phyloP scores from a whole-genome alignment of 257 asterid genomes.

The Gentiana macrophylla region DNA sequence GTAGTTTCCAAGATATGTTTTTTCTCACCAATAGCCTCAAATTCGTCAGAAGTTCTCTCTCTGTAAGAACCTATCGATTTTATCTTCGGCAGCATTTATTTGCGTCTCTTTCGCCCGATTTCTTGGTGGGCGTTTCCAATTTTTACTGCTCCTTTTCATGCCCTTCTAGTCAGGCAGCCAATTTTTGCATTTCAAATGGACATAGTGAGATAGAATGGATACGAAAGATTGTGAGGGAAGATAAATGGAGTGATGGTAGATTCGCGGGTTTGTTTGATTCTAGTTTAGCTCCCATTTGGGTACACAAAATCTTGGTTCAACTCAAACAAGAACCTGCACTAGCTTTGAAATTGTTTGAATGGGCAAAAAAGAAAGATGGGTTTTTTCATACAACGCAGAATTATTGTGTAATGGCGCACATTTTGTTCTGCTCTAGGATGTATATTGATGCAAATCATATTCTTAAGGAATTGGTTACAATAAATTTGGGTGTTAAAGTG shows the following conservation, averaged over 20 bases:
- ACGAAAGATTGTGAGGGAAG: conserved; percentile 37
- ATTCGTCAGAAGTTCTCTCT: conserved; percentile 30
- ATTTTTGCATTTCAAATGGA: conserved; percentile 17
- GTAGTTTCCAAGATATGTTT: conserved; percentile 44
- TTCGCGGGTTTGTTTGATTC: conserved; percentile 31
- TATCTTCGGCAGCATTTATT: conserved; percentile 10
- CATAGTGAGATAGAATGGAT: conserved; percentile 26
- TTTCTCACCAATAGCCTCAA: conserved; percentile 42
- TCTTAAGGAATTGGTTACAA: conserved; percentile 44
- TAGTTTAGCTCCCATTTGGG: conserved; percentile 49
- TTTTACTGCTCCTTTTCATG: conserved; percentile 21
- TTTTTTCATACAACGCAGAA: conserved; percentile 49
- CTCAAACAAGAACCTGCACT: conserved; percentile 59
- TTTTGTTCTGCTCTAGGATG: conserved; percentile 74
- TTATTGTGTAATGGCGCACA: conserved; percentile 70
- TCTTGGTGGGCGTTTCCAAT: conserved; percentile 27
- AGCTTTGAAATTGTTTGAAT: conserved; percentile 61
- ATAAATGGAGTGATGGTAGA: conserved; percentile 51
- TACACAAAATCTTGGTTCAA: conserved; percentile 38
- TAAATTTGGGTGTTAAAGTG: conserved; percentile 13
- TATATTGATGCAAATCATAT: conserved; percentile 46
- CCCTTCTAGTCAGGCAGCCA: conserved; percentile 27
- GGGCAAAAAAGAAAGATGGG: conserved; percentile 45
- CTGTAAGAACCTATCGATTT: conserved; percentile 1
- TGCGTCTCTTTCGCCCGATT: conserved; percentile 24